Percentiles rank a stretch among this genome's conserved stretches.
phyloP scores from a whole-genome alignment of 2,329 filamentous ascomycete genomes.

The Pseudopithomyces maydicus region DNA sequence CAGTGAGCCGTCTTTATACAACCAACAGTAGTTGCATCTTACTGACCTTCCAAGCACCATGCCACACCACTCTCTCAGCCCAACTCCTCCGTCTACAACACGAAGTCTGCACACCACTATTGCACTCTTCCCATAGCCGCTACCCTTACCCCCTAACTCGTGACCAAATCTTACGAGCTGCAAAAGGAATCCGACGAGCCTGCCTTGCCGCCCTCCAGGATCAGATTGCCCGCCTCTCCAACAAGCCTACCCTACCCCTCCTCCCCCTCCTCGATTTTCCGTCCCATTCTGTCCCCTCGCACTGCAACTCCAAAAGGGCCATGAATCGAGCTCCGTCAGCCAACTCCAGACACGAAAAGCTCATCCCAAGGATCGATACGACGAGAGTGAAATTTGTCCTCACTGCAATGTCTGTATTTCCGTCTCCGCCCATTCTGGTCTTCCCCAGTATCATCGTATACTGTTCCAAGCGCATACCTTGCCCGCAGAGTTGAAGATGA shows the following conservation, averaged over 20 bases:
- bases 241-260: constrained; percentile 21
- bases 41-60: constrained; percentile 33
- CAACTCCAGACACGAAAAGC: constrained; percentile 33
- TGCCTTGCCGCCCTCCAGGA: constrained; percentile 36
- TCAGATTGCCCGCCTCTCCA: constrained; percentile 32
- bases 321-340: constrained; percentile 20
- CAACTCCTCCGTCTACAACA: constrained; percentile 41
- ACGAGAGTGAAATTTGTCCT: constrained; percentile 41
- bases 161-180: constrained; percentile 35
- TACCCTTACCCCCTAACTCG: constrained; percentile 25
- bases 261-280: constrained; percentile 42
- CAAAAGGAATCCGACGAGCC: constrained; percentile 37
- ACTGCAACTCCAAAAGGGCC: constrained; percentile 31
- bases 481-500: too few relatives aligned
- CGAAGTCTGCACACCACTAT: constrained; percentile 36
- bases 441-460: constrained; percentile 34
- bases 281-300: constrained; percentile 41
- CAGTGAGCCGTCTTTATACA: constrained; percentile 19
- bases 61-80: constrained; percentile 35
- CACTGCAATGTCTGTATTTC: constrained; percentile 37
- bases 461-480: constrained; percentile 37
- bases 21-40: neutral
- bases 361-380: constrained; percentile 32
- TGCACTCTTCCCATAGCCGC: constrained; percentile 31
- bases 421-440: constrained; percentile 37